Conservation (phyloP, 345 rosid species). For the Clausena lansium region DNA sequence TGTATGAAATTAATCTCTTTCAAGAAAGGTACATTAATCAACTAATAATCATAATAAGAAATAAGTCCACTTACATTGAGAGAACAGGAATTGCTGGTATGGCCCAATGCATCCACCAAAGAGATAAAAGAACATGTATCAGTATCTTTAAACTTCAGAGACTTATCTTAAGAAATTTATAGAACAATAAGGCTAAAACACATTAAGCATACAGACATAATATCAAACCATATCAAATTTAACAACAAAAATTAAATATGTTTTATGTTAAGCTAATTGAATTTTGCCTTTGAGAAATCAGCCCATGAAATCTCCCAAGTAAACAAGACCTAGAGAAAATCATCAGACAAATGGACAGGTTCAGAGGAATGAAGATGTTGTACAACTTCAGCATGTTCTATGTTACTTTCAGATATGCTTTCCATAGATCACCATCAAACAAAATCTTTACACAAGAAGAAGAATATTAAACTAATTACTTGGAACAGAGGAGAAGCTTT, state of each 20-base stretch:
- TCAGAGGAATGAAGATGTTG: not conserved
- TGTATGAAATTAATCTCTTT: not conserved
- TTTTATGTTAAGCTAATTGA: not conserved
- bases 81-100: slow-evolving; percentile 94
- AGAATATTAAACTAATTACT: not conserved
- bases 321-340: slow-evolving; percentile 1
- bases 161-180: not conserved
- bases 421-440: not conserved
- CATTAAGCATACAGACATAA: not conserved
- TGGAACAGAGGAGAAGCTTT: not conserved
- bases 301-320: slow-evolving; percentile 9
- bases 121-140: slow-evolving; percentile 26
- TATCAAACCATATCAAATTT: not conserved
- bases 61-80: slow-evolving; percentile 74
- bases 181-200: not conserved
- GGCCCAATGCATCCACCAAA: slow-evolving; percentile 40
- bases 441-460: not conserved
- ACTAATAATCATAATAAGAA: slow-evolving; percentile 15
- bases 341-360: slow-evolving; percentile 4
- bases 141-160: slow-evolving; percentile 22
- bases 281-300: not conserved
- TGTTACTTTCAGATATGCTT: not conserved
- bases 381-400: not conserved
- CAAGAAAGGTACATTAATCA: not conserved
- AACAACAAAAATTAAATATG: not conserved